Percentiles rank a stretch among this genome's conserved stretches.
Evolutionary conservation across 805 yeast species (phyloP).

Genomic region (Metschnikowia cubensis): DNA sequence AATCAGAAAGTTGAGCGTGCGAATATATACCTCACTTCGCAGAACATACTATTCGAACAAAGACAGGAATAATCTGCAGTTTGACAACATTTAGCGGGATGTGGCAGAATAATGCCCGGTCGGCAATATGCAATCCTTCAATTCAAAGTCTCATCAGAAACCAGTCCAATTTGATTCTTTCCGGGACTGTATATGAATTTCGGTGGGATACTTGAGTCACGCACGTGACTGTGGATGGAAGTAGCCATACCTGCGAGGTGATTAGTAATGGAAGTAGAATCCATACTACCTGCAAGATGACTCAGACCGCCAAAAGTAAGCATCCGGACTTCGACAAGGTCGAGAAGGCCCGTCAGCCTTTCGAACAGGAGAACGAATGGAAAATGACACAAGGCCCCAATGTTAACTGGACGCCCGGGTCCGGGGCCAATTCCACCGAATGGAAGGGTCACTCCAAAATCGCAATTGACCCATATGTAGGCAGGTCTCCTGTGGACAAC

Average conservation of each 20-base stretch:
- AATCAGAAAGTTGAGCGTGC: neutral
- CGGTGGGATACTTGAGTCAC: neutral
- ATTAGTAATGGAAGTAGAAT: neutral
- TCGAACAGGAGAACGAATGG: conserved; percentile 11
- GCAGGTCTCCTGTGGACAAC: conserved; percentile 40
- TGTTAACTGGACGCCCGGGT: conserved; percentile 42
- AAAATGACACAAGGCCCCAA: conserved; percentile 24
- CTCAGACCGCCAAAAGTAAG: conserved; percentile 2
- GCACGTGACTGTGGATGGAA: neutral
- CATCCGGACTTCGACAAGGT: conserved; percentile 13
- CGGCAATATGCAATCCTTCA: no score
- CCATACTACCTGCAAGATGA: neutral
- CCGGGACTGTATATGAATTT: no score
- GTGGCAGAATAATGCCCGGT: no score
- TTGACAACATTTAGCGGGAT: neutral
- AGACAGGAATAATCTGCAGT: neutral
- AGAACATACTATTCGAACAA: neutral
- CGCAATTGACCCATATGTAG: conserved; percentile 44
- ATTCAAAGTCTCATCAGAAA: neutral
- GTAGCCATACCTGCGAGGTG: neutral
- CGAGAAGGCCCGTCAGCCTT: conserved; percentile 9
- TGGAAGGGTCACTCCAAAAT: conserved; percentile 47
- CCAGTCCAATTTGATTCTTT: no score
- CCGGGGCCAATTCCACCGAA: conserved; percentile 42
- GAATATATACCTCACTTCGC: neutral